A percentile compares a stretch with the other conserved stretches of the same genome.
phyloP scores from a whole-genome alignment of 192 early-diverging fungal species.

The Anaeromyces robustus region DNA sequence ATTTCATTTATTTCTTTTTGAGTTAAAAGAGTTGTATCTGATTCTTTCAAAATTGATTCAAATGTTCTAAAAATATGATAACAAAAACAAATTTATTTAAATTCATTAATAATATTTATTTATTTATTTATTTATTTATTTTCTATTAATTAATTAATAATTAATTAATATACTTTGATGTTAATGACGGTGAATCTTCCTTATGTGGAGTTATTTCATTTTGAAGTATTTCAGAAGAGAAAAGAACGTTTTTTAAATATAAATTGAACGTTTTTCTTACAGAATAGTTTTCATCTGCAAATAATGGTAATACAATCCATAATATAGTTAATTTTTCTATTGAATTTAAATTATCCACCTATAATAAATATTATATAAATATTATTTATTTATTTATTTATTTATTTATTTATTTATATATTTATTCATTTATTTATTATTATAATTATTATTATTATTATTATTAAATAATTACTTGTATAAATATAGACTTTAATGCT shows the following conservation, averaged over 20 bases:
- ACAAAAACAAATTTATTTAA: not conserved
- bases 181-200: not conserved
- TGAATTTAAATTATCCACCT: not conserved
- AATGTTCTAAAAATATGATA: not conserved
- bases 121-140: too few species aligned
- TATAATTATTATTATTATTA: not conserved
- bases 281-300: not conserved
- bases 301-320: not conserved
- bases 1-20: not conserved
- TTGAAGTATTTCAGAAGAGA: not conserved
- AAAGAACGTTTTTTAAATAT: not conserved
- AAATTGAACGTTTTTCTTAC: not conserved
- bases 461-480: not conserved
- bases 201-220: not conserved
- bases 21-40: not conserved
- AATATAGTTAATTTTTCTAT: not conserved
- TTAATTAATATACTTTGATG: not conserved
- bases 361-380: not conserved
- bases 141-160: too few species aligned
- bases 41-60: not conserved
- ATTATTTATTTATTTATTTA: too few species aligned
- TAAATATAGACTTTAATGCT: not conserved
- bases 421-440: too few species aligned
- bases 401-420: too few species aligned
- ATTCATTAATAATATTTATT: not conserved